These are phyloP conservation scores for Starmera quercuum DNA, from an alignment of 805 yeast species.

Conservation along the genomic window DNA sequence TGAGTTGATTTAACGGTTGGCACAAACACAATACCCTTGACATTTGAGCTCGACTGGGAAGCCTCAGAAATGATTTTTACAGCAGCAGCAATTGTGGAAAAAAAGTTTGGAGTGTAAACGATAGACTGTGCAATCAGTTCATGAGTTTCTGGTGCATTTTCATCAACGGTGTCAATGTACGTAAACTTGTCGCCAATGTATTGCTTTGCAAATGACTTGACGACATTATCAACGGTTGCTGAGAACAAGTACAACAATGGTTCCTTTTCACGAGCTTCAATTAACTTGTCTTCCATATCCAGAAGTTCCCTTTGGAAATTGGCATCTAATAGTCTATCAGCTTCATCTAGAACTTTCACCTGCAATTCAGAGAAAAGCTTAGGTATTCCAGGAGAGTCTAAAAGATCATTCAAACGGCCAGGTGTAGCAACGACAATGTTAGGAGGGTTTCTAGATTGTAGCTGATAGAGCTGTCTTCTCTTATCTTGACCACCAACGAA, in stretches of 20 bases:
- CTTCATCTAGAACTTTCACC: constrained; percentile 80
- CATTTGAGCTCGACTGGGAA: constrained; percentile 29
- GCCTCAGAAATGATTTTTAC: constrained; percentile 38
- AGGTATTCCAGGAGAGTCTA: constrained; percentile 38
- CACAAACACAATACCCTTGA: constrained; percentile 77
- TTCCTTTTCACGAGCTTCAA: constrained; percentile 25
- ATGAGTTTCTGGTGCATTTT: constrained; percentile 69
- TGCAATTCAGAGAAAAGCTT: constrained; percentile 43
- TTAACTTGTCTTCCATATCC: constrained; percentile 44
- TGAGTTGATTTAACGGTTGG: constrained; percentile 69
- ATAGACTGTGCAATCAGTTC: constrained; percentile 68
- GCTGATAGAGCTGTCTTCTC: constrained; percentile 26
- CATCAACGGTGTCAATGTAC: constrained; percentile 67
- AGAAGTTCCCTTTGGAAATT: constrained; percentile 69
- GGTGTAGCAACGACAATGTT: constrained; percentile 83
- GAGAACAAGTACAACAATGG: constrained; percentile 73
- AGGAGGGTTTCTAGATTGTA: constrained; percentile 28
- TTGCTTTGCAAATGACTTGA: constrained; percentile 53
- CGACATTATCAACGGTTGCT: constrained; percentile 76
- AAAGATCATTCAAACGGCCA: constrained; percentile 67
- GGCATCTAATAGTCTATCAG: constrained; percentile 76
- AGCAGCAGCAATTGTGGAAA: constrained; percentile 54
- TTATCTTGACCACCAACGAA: constrained; percentile 64
- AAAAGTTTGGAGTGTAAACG: constrained; percentile 44
- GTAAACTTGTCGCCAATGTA: constrained; percentile 49